Evolutionary conservation across 2,329 filamentous ascomycete genomes (phyloP).

Genomic region (Neurospora sp.): DNA sequence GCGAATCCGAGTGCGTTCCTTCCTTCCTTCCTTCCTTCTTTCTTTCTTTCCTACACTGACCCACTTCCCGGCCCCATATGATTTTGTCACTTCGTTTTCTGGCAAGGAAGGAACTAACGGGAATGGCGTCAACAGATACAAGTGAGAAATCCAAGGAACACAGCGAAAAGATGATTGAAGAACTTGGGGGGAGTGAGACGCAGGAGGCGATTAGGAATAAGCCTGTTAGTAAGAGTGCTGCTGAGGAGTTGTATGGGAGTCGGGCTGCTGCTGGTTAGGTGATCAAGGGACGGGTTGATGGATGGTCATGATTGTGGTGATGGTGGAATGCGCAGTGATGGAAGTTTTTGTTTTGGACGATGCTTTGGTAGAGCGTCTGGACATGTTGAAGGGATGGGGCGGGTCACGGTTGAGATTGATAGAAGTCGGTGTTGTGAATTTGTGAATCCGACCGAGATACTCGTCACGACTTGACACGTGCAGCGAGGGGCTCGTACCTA

Average conservation of each 20-base stretch:
- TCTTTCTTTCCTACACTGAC: neutral
- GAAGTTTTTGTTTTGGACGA: too few species aligned
- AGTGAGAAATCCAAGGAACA: conserved; percentile 36
- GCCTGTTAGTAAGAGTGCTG: conserved; percentile 31
- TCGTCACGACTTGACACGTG: too few species aligned
- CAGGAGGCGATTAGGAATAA: conserved; percentile 33
- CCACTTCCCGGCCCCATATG: neutral
- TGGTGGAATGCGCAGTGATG: conserved; percentile 8
- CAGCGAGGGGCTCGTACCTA: too few species aligned
- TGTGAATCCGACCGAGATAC: too few species aligned
- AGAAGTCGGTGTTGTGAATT: too few species aligned
- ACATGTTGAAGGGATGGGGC: neutral
- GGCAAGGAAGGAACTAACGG: neutral
- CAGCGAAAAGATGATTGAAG: conserved; percentile 29
- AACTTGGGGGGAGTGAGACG: conserved; percentile 32
- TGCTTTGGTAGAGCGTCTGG: neutral
- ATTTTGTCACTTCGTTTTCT: neutral
- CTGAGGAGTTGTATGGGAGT: conserved; percentile 29
- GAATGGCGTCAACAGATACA: conserved; percentile 24
- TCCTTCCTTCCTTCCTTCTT: neutral
- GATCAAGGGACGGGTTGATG: conserved; percentile 2
- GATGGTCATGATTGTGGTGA: conserved; percentile 10
- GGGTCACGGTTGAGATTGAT: too few species aligned
- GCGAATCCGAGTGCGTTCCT: conserved; percentile 32
- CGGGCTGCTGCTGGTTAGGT: conserved; percentile 18